Evolutionary conservation across 768 basidiomycete species (phyloP), one percentile per base, ranked within the genome.

Genomic region (Rhizopogon roseolus): DNA sequence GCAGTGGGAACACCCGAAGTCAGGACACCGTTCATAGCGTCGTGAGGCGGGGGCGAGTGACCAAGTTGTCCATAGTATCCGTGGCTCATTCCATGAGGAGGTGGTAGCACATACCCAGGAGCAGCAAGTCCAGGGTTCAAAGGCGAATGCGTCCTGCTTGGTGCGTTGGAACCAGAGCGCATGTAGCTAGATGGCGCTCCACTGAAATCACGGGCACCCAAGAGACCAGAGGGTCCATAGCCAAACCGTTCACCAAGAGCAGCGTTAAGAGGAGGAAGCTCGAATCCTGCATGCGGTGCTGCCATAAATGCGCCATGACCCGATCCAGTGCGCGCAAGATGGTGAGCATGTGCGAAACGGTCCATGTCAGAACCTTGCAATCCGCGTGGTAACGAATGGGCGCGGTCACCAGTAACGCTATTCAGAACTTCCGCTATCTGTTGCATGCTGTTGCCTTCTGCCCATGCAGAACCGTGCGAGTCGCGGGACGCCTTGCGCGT

Each of bases 121-220:
- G 62, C 69, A 52, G 65, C 61, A 36, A 72, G 64, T 53, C 74
- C 76, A 58, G 78, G 82, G 50, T 78, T 79, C 62, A 84, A 66
- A 45, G 86, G 87, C 42, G 86, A 87, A 65, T 89, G 86, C 49
- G 86, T 85, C 60, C 86, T 73, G 67, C 84, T 88, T 5, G 87
- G 87, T 25, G 81, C 82, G 57, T 80, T 76, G 45, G 81, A 85
- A 53, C 82, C 76, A 22, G 85, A 80, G 60, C 85, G 77, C 59
- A 85, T 72, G 67, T 86, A 86, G 65, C 81, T 80, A 49, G 79
- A 72, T 42, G 73, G 73, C 54, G 76, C 73, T 58, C 68, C 73
- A 50, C 70, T 54, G 53, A 66, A 72, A 57, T 70, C 67, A 52
- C 66, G 68, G 19, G 57, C 54, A 53, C 64, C 59, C 38, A 70